Base-by-base conservation (phyloP, 306 rosid species). In the Rosa chinensis region DNA sequence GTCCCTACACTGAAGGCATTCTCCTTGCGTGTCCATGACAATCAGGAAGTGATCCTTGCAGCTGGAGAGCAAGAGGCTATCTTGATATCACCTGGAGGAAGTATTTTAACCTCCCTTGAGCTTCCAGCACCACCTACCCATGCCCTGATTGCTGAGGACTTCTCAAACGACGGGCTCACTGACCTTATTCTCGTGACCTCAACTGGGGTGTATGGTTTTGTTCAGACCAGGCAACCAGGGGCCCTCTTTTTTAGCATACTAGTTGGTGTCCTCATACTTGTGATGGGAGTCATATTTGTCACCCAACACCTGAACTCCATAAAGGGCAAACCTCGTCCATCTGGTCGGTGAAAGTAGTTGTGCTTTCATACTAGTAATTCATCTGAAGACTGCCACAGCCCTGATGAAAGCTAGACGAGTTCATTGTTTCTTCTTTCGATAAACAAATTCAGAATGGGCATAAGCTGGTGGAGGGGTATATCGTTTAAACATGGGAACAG, bases 31-130 rank as follows among this genome's bases (percentile, higher is more conserved):
- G 71, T 72, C 79, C 91, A 75, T 32, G 97, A 89, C 75, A 86
- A 23, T 75, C 89, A 86, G 79, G 90, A 91, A 80, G 78, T 93
- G 92, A 85, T 96, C 86, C 98, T 96, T 47, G 97, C 93, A n/a
- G 99, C 92, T 0, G 99, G 99, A 56, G 99, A 96, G 61, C 99
- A 95, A 84, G 98, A 95, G 85, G 98, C 99, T 4, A 89, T 88
- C 11, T 72, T 93, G 80, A 87, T 95, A 64, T 95, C 99, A 66
- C 92, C 99, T 0, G 94, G 98, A 64, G 99, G 99, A 62, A 86
- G 92, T 76, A 55, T 91, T 44, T 76, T 93, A 76, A 84, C 98
- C 5, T 72, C 91, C 18, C 64, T 93, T 64, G 99, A 93, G 73
- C 93, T 95, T 70, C 99, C 99, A 18, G 94, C 86, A 25, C 56